Conservation (phyloP, 441 rosid species). For the Gossypium davidsonii region DNA sequence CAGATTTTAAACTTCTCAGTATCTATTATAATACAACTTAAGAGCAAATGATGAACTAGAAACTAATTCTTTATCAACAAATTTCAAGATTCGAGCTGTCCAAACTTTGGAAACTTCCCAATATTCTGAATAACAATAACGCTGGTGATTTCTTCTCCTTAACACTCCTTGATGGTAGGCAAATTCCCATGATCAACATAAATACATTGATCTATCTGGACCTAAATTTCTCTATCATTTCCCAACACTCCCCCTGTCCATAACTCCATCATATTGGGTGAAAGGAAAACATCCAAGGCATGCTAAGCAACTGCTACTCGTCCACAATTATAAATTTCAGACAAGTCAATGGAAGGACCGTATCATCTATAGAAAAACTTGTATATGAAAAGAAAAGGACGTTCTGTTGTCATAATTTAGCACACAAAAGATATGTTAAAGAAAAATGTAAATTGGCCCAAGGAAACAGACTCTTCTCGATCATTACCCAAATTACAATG, state of each 20-base stretch:
- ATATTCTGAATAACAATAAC: background rate
- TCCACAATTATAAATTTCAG: background rate
- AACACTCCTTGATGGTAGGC: background rate
- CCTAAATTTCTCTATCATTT: background rate
- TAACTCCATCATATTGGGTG: background rate
- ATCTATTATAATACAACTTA: background rate
- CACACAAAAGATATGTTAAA: background rate
- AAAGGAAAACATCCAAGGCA: background rate
- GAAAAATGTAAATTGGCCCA: background rate
- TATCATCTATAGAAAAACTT: background rate
- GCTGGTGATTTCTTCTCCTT: background rate
- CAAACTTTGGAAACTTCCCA: background rate
- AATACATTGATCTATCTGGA: background rate
- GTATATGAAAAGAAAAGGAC: background rate
- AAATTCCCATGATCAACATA: background rate
- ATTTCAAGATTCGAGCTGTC: background rate
- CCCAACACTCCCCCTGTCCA: background rate
- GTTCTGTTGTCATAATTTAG: background rate
- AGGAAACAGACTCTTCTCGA: background rate
- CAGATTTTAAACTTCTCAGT: background rate
- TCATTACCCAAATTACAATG: background rate
- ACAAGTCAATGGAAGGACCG: background rate
- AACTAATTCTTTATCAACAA: background rate
- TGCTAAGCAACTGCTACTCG: background rate
- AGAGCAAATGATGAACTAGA: background rate